phyloP scores from a whole-genome alignment of 2,329 filamentous ascomycete species.

The Diaporthe australafricana region DNA sequence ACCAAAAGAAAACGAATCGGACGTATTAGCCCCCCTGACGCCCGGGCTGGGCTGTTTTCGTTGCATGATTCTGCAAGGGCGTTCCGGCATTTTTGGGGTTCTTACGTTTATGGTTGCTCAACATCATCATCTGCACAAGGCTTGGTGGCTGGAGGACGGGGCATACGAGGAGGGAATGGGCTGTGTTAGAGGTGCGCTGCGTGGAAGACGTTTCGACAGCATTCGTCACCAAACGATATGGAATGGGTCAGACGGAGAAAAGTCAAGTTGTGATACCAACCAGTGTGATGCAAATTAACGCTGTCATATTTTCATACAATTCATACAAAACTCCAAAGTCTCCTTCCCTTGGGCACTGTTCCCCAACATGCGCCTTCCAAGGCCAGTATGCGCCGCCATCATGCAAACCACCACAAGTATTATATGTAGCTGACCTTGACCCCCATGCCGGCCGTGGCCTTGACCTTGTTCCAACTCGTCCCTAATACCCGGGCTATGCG shows the following conservation, averaged over 20 bases:
- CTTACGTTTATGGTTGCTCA: neutral
- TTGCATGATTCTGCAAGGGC: conserved; percentile 32
- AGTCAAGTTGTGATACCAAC: conserved; percentile 24
- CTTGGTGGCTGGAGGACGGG: neutral
- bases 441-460: conserved; percentile 91
- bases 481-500: conserved; percentile 76
- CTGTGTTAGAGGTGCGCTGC: neutral
- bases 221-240: neutral
- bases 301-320: conserved; percentile 29
- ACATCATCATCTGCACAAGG: neutral
- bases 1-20: conserved; percentile 76
- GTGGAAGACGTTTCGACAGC: neutral
- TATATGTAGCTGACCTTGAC: conserved; percentile 97
- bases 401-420: conserved; percentile 39
- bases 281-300: conserved; percentile 24
- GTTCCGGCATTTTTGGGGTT: conserved; percentile 32
- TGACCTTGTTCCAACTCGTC: conserved; percentile 83
- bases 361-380: conserved; percentile 18
- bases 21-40: conserved; percentile 62
- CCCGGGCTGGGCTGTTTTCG: conserved; percentile 59
- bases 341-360: neutral
- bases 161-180: neutral
- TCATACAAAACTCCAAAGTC: conserved; percentile 1
- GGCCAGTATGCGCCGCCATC: neutral
- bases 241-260: neutral